phyloP scores from a whole-genome alignment of 2,329 filamentous ascomycete genomes.

The Diaporthe sp. region DNA sequence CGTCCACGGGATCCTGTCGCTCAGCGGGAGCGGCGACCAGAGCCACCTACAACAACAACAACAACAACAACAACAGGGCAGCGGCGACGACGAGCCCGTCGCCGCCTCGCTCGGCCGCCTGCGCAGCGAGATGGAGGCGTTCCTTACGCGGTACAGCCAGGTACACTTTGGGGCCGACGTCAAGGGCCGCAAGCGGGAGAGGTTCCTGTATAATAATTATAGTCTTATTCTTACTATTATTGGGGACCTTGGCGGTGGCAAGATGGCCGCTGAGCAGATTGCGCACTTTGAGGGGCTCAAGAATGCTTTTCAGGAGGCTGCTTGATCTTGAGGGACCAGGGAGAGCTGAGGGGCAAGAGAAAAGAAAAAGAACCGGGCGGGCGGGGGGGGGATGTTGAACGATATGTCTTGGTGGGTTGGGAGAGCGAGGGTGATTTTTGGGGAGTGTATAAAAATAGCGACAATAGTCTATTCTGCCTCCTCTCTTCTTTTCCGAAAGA shows the following conservation, averaged over 20 bases:
- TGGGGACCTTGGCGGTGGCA: conserved; percentile 74
- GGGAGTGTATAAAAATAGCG: not conserved
- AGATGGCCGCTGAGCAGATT: conserved; percentile 79
- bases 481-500: too few species aligned
- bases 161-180: conserved; percentile 72
- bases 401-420: not conserved
- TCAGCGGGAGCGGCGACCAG: conserved; percentile 70
- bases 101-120: conserved; percentile 82
- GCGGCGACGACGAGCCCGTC: conserved; percentile 94
- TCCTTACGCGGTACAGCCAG: conserved; percentile 82
- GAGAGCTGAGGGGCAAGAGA: too few species aligned
- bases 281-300: conserved; percentile 78
- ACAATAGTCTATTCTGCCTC: not conserved
- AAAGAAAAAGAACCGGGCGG: too few species aligned
- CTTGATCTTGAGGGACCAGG: conserved; percentile 36
- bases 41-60: not conserved
- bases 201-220: conserved; percentile 97
- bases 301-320: conserved; percentile 63
- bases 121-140: conserved; percentile 83
- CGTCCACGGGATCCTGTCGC: conserved; percentile 81
- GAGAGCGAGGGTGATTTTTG: not conserved
- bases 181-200: conserved; percentile 76
- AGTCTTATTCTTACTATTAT: conserved; percentile 95
- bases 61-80: conserved; percentile 62
- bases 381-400: too few species aligned